phyloP scores from a whole-genome alignment of 306 rosid genomes.

The Arachis hypogaea region DNA sequence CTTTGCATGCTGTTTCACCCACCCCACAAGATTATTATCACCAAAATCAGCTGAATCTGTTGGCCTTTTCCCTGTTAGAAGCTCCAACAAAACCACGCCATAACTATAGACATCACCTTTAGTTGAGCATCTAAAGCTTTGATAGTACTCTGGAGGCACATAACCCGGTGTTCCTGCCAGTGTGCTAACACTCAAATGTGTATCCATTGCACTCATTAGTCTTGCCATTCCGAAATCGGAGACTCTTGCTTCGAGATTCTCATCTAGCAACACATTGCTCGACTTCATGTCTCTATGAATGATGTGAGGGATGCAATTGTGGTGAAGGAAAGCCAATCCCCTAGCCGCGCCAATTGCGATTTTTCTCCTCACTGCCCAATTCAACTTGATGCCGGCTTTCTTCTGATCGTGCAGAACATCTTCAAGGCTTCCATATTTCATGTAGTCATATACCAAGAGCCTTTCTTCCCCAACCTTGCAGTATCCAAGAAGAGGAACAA shows the following conservation, averaged over 20 bases:
- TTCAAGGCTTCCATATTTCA: slow-evolving; percentile 91
- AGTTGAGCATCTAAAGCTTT: slow-evolving; percentile 89
- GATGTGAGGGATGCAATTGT: slow-evolving; percentile 86
- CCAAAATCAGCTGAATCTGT: slow-evolving; percentile 94
- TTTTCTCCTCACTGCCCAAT: slow-evolving; percentile 81
- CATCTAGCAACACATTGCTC: slow-evolving; percentile 91
- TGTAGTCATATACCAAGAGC: slow-evolving; percentile 88
- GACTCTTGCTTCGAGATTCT: slow-evolving; percentile 86
- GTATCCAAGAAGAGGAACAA: slow-evolving; percentile 91
- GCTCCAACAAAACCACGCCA: slow-evolving; percentile 90
- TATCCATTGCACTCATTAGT: slow-evolving; percentile 95
- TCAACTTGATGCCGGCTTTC: slow-evolving; percentile 75
- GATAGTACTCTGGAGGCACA: slow-evolving; percentile 97
- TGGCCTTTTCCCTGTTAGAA: slow-evolving; percentile 84
- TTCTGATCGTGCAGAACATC: slow-evolving; percentile 84
- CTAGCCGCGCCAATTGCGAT: slow-evolving; percentile 93
- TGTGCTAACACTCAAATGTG: slow-evolving; percentile 96
- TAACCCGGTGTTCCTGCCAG: slow-evolving; percentile 96
- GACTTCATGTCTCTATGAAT: slow-evolving; percentile 99
- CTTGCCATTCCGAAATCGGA: slow-evolving; percentile 99
- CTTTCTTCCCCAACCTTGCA: slow-evolving; percentile 96
- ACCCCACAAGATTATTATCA: slow-evolving; percentile 95
- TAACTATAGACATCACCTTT: slow-evolving; percentile 95
- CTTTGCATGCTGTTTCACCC: slow-evolving; percentile 96
- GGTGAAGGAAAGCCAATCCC: slow-evolving; percentile 95